Conservation (phyloP, 192 early-diverging fungal genomes). For the Backusella tuberculispora region DNA sequence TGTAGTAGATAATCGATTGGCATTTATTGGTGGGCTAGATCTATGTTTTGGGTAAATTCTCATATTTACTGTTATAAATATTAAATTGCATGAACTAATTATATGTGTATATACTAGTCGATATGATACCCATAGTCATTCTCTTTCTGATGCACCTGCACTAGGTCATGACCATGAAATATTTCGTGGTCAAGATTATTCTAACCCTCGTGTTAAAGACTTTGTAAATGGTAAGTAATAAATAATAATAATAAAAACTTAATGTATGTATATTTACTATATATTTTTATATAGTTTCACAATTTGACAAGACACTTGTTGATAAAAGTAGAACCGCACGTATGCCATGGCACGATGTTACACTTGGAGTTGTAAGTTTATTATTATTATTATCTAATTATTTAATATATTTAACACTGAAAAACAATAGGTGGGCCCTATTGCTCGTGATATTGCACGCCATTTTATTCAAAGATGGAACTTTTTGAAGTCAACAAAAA, state of each 20-base stretch:
- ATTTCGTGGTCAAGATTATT: conserved; percentile 84
- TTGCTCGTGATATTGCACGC: conserved; percentile 78
- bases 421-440: conserved; percentile 69
- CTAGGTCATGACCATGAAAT: conserved; percentile 43
- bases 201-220: conserved; percentile 86
- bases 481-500: conserved; percentile 75
- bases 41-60: conserved; percentile 70
- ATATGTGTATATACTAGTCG: conserved; percentile 52
- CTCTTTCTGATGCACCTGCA: conserved; percentile 69
- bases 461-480: conserved; percentile 94
- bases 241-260: not conserved
- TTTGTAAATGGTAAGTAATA: conserved; percentile 53
- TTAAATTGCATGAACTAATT: not conserved
- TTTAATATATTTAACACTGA: not conserved
- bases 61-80: conserved; percentile 13
- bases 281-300: conserved; percentile 29
- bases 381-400: not conserved
- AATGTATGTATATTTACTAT: conserved; percentile 24
- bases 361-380: conserved; percentile 63
- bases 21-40: conserved; percentile 85
- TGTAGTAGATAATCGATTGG: conserved; percentile 76
- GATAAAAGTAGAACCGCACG: conserved; percentile 52
- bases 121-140: conserved; percentile 82
- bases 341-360: conserved; percentile 93
- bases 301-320: conserved; percentile 41